Evolutionary conservation across 768 basidiomycete species (phyloP), one percentile per base, ranked within the genome.

Genomic region (Cantharellus cinnabarinus): DNA sequence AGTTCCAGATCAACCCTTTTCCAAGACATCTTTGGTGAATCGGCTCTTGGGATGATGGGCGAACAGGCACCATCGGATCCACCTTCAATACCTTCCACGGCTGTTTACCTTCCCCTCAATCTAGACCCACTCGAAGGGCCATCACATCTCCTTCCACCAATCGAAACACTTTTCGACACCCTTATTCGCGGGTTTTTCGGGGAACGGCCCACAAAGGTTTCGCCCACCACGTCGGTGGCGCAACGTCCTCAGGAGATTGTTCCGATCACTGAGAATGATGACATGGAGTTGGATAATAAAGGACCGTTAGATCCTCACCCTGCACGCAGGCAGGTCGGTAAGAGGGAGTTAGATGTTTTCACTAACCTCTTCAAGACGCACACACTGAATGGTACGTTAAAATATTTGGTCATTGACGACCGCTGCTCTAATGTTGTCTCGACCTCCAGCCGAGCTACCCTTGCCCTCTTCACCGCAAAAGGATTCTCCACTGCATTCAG

Each of bases 11-110:
- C 75, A 60, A 84, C 87, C 4, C 72, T 95, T 4, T 89, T 93
- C 71, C 84, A 89, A 68, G 89, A 93, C 66, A 86, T 93, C 66
- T 95, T 94, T 66, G 91, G 91, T 42, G 73, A 78, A 60, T 79
- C 86, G 50, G 83, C 84, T 2, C 80, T 90, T 64, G 64, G 65
- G 3, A 67, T 71, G 40, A 61, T 66, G 41, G 35, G 20, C 20
- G 20, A 58, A 62, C n/a, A 54, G 3, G 65, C 67, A 44, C 59
- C 63, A 42, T 55, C 7, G 48, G 5, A 35, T 44, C 60, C 67
- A 60, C 63, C 67, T 10, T 60, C 60, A 3, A 48, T 48, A 29
- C 44, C 44, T 29, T 56, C 63, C 42, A 60, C 65, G 5, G 62
- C 67, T 61, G 34, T 71, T 70, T 71, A 70, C 55, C 50, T 42